Evolutionary conservation across 169 alveolate species (phyloP), one percentile per base, ranked within the genome.

Genomic region (Eimeria falciformis): DNA sequence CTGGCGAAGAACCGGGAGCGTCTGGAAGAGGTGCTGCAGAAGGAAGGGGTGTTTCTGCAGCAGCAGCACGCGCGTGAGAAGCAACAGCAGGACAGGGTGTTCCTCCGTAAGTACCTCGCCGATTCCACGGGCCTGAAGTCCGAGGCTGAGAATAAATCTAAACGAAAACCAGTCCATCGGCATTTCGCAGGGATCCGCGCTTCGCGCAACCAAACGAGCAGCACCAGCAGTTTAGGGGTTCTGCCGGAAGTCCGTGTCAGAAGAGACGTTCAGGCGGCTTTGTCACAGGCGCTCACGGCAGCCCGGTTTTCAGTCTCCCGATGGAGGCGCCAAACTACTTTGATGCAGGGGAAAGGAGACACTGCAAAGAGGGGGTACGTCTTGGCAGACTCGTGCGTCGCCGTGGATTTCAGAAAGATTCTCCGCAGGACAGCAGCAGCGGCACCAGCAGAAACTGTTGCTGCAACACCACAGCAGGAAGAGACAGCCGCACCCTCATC

Each of bases 341-440:
- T 66, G 78, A 46, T 66, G 78, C 78, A 27, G 46, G 17, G 18
- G 1, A 33, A 58, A 40, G 83, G 11, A 7, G 33, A 2, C 0
- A 21, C 62, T 11, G 53, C 37, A 33, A 43, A 29, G 21, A 33
- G 40, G 17, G 83, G 83, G 18, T 71, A 71, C 25, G 27, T 71
- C 46, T 27, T 71, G 21, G 83, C 83, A 1, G 83, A 71, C 58
- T 33, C 83, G 6, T 71, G 83, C 7, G 37, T 71, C 12, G 83
- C 83, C 27, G 53, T 71, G n/a, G 83, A 71, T 43, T 71, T 71
- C 29, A 29, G 83, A 27, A 0, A 23, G 21, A 56, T 56, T 14
- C 58, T 71, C 78, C 25, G 78, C 25, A 14, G 46, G 3, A 56
- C 58, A 5, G 25, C 83, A 23, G 33, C 53, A 14, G 58, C 53